Evolutionary conservation across 2,329 filamentous ascomycete genomes (phyloP).

Genomic region (Ascochyta koolunga): DNA sequence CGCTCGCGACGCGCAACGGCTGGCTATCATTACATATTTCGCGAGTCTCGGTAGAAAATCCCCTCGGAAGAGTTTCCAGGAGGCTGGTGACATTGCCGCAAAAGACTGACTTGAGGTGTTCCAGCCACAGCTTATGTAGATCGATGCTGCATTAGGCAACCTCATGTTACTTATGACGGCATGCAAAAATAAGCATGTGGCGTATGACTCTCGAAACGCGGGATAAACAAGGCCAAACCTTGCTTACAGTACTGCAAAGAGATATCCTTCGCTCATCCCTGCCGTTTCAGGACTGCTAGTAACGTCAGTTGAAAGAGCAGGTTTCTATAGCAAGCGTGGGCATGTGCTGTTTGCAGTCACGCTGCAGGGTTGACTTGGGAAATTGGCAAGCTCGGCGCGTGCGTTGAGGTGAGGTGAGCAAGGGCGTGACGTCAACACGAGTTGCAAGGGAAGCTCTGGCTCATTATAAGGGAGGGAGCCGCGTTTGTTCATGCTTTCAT

Average conservation of each 20-base stretch:
- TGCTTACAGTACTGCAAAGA: slow-evolving; percentile 7
- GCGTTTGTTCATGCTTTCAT: slow-evolving; percentile 12
- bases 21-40: slow-evolving; percentile 14
- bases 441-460: not conserved
- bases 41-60: slow-evolving; percentile 3
- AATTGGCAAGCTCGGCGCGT: slow-evolving; percentile 15
- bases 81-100: slow-evolving; percentile 1
- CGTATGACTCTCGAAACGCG: slow-evolving; percentile 12
- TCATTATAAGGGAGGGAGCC: slow-evolving; percentile 19
- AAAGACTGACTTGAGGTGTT: not conserved
- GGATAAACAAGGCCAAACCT: slow-evolving; percentile 9
- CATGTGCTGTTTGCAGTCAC: slow-evolving; percentile 17
- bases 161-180: slow-evolving; percentile 12
- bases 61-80: slow-evolving; percentile 11
- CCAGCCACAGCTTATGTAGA: slow-evolving; percentile 15
- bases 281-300: slow-evolving; percentile 10
- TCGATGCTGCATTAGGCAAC: not conserved
- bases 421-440: slow-evolving; percentile 14
- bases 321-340: slow-evolving; percentile 15
- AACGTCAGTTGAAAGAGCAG: slow-evolving; percentile 15
- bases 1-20: slow-evolving; percentile 12
- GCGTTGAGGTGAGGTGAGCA: slow-evolving; percentile 9
- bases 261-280: slow-evolving; percentile 10
- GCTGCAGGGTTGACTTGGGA: slow-evolving; percentile 8
- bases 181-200: slow-evolving; percentile 17